These are phyloP conservation scores for Nemania sp. DNA, from an alignment of 2,329 filamentous ascomycete species.

Conservation along the genomic window DNA sequence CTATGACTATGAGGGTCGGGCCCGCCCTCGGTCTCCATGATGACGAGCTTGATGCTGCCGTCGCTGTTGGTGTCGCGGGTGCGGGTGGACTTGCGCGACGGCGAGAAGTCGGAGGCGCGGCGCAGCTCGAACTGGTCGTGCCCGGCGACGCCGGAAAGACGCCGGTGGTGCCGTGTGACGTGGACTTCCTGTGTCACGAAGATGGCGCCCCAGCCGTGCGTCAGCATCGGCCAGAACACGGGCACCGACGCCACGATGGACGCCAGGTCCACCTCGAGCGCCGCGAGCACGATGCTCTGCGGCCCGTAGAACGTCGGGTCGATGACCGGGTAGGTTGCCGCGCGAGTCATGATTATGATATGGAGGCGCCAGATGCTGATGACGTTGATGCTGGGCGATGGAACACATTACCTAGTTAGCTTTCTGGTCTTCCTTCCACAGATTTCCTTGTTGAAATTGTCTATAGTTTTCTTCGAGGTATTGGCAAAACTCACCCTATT, in stretches of 20 bases:
- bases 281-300: constrained; percentile 50
- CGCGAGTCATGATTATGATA: constrained; percentile 47
- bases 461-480: neutral
- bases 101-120: constrained; percentile 4
- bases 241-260: constrained; percentile 52
- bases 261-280: constrained; percentile 52
- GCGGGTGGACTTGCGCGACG: constrained; percentile 13
- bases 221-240: constrained; percentile 51
- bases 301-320: constrained; percentile 55
- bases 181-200: constrained; percentile 54
- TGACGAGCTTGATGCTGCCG: constrained; percentile 32
- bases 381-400: constrained; percentile 45
- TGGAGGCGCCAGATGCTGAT: constrained; percentile 51
- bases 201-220: constrained; percentile 48
- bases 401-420: neutral
- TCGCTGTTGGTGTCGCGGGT: constrained; percentile 38
- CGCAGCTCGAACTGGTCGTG: constrained; percentile 34
- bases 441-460: neutral
- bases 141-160: constrained; percentile 42
- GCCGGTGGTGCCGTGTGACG: constrained; percentile 48
- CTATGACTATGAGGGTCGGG: too few relatives aligned
- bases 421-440: neutral
- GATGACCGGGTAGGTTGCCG: constrained; percentile 51
- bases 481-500: constrained; percentile 47
- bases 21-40: constrained; percentile 29